phyloP scores from a whole-genome alignment of 1,284 basidiomycete species.

The Malassezia pachydermatis region DNA sequence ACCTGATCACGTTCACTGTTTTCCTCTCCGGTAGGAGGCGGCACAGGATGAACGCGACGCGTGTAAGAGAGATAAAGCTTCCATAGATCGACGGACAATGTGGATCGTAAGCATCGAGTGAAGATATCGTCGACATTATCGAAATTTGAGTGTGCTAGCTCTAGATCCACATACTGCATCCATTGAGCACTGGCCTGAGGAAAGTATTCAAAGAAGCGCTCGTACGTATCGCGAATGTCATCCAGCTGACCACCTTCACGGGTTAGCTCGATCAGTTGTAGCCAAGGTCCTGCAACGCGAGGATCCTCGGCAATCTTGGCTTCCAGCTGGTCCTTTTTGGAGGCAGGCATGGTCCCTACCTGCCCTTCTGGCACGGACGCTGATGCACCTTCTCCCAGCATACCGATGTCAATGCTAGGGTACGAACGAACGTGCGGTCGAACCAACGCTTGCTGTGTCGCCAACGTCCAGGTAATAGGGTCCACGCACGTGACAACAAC shows the following conservation, averaged over 20 bases:
- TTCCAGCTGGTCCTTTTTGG: constrained; percentile 19
- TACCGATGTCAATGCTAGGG: no score
- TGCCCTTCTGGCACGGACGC: no score
- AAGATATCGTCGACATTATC: constrained; percentile 55
- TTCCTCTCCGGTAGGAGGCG: constrained; percentile 36
- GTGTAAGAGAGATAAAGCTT: constrained; percentile 54
- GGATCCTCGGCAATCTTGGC: constrained; percentile 52
- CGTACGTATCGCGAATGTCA: constrained; percentile 61
- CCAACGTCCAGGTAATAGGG: no score
- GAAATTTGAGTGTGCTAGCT: constrained; percentile 60
- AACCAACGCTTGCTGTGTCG: no score
- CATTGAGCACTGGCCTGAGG: constrained; percentile 58
- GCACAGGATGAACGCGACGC: constrained; percentile 43
- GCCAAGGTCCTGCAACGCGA: constrained; percentile 61
- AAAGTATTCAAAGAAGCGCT: constrained; percentile 63
- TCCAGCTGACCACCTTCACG: constrained; percentile 61
- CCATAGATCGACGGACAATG: constrained; percentile 76
- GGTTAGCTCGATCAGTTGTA: constrained; percentile 59
- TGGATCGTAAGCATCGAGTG: constrained; percentile 67
- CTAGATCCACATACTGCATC: constrained; percentile 63
- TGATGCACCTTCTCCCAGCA: no score
- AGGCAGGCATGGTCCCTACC: no score
- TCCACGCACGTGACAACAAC: no score
- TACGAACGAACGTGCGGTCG: no score
- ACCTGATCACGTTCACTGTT: constrained; percentile 55